Evolutionary conservation across 768 basidiomycete genomes (phyloP).

Genomic region (Cubamyces lactineus): DNA sequence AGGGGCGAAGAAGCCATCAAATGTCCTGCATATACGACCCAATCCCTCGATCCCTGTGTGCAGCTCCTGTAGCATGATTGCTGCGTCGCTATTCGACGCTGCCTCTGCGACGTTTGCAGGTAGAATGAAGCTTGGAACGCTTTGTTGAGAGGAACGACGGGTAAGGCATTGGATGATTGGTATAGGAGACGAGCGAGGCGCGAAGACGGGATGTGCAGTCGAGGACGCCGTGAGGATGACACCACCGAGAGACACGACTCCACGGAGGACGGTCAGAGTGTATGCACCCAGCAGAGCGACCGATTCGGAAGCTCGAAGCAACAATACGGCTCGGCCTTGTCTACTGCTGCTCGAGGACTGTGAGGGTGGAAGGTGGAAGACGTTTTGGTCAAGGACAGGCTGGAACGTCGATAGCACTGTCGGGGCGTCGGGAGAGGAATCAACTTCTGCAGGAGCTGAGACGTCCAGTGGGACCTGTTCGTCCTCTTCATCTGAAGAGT

Average conservation of each 20-base stretch:
- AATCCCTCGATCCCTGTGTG: slow-evolving; percentile 68
- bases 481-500: slow-evolving; percentile 37
- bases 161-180: slow-evolving; percentile 50
- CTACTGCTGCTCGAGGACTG: slow-evolving; percentile 40
- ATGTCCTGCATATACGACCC: slow-evolving; percentile 60
- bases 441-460: background rate
- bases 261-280: slow-evolving; percentile 61
- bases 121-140: slow-evolving; percentile 2
- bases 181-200: slow-evolving; percentile 79
- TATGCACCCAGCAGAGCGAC: slow-evolving; percentile 74
- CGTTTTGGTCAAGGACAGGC: slow-evolving; percentile 48
- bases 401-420: slow-evolving; percentile 52
- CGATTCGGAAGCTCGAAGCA: slow-evolving; percentile 51
- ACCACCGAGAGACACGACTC: slow-evolving; percentile 62
- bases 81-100: slow-evolving; percentile 33
- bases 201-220: slow-evolving; percentile 59
- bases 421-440: slow-evolving; percentile 14
- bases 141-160: slow-evolving; percentile 18
- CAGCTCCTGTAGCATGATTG: slow-evolving; percentile 62
- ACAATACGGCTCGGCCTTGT: slow-evolving; percentile 37
- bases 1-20: slow-evolving; percentile 64
- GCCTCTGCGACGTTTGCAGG: slow-evolving; percentile 22
- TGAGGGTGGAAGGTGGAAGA: slow-evolving; percentile 46
- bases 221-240: slow-evolving; percentile 48
- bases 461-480: slow-evolving; percentile 24